Evolutionary conservation across 208 protist species (phyloP), one percentile per base, ranked within the genome.

Genomic region (Acanthamoeba healyi): DNA sequence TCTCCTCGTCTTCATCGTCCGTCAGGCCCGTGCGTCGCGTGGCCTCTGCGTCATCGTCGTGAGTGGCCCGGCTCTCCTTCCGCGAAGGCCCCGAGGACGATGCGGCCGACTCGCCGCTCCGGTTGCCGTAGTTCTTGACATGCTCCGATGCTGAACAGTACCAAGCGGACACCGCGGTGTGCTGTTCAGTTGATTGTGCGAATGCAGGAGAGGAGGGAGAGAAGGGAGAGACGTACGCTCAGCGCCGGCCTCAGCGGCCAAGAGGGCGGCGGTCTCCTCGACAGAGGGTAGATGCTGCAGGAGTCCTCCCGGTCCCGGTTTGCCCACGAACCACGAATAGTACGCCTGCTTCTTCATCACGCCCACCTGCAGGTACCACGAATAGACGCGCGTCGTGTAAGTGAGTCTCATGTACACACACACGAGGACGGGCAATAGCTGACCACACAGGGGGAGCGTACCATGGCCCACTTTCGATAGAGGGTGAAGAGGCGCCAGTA

Each of bases 401-500:
- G n/a, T n/a, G n/a, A n/a, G n/a, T n/a, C n/a, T n/a, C n/a, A n/a
- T n/a, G n/a, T n/a, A n/a, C n/a, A n/a, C n/a, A n/a, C n/a, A n/a
- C n/a, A n/a, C n/a, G n/a, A n/a, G n/a, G n/a, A n/a, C n/a, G n/a
- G n/a, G n/a, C n/a, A n/a, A n/a, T n/a, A n/a, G n/a, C n/a, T 4
- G 17, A 79, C 36, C 24, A 46, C 6, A 79, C 15, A 32, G 14
- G 12, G 42, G 7, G 72, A 3, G 34, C 42, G 15, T 82, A 51
- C 72, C 72, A 82, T 82, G 12, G 72, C 72, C 72, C 72, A 89
- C 32, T 67, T 89, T 9, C 82, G 82, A 38, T 89, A 89, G 82
- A 67, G 46, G 4, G 56, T 67, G 56, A 89, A 89, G 49, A 89
- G 82, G 46, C 82, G 46, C 82, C 82, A 89, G 36, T 89, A 89